These are phyloP conservation scores for Westerdykella aurantiaca DNA, from an alignment of 2,329 filamentous ascomycete genomes.

Conservation along the genomic window DNA sequence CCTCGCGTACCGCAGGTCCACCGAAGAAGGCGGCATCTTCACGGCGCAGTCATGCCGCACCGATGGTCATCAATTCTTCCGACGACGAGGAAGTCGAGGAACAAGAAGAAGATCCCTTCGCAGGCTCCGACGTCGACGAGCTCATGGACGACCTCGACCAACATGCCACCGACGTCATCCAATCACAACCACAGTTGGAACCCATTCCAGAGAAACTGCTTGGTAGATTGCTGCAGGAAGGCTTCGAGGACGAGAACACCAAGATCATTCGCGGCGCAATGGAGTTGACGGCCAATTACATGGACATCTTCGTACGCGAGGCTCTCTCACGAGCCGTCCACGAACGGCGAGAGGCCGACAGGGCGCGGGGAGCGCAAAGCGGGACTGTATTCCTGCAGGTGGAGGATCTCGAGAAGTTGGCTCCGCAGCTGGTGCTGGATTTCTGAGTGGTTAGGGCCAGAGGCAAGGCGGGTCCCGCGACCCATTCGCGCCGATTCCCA, in stretches of 20 bases:
- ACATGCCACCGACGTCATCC: slow-evolving; percentile 8
- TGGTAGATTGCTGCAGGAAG: slow-evolving; percentile 69
- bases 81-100: slow-evolving; percentile 23
- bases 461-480: too few relatives aligned
- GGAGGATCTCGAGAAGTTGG: slow-evolving; percentile 83
- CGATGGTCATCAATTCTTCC: slow-evolving; percentile 29
- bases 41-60: slow-evolving; percentile 13
- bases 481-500: too few relatives aligned
- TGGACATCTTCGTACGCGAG: slow-evolving; percentile 87
- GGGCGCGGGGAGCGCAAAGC: slow-evolving; percentile 6
- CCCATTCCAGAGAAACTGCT: slow-evolving; percentile 69
- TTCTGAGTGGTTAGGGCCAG: slow-evolving; percentile 48
- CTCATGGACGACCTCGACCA: slow-evolving; percentile 22
- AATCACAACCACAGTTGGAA: slow-evolving; percentile 14
- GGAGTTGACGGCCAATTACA: slow-evolving; percentile 70
- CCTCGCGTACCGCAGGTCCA: slow-evolving; percentile 14
- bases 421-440: slow-evolving; percentile 78
- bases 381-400: slow-evolving; percentile 63
- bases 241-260: slow-evolving; percentile 55
- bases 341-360: slow-evolving; percentile 53
- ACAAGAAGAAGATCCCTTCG: slow-evolving; percentile 7
- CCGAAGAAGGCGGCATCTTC: slow-evolving; percentile 20
- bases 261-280: slow-evolving; percentile 45
- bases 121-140: slow-evolving; percentile 20
- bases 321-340: slow-evolving; percentile 73